phyloP scores from a whole-genome alignment of 1,284 basidiomycete species.

The Melampsora americana region DNA sequence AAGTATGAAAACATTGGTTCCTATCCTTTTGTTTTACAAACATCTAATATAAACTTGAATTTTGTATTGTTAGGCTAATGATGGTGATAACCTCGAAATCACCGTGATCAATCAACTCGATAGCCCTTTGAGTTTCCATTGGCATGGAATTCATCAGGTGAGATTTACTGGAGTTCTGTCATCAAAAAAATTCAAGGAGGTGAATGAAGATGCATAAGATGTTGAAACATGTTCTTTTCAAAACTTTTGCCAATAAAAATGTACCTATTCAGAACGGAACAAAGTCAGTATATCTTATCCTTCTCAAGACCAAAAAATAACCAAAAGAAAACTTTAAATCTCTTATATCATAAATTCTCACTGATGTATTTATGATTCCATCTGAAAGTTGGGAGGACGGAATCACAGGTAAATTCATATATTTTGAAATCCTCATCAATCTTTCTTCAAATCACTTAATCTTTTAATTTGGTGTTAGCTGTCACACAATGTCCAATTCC shows the following conservation, averaged over 20 bases:
- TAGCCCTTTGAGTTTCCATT: slow-evolving; percentile 1
- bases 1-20: not conserved
- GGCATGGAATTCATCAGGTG: slow-evolving; percentile 14
- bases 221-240: not conserved
- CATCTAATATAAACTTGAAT: not conserved
- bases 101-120: slow-evolving; percentile 1
- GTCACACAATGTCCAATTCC: slow-evolving; percentile 42
- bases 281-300: not conserved
- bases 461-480: not conserved
- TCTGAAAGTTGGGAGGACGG: slow-evolving; percentile 40
- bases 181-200: not conserved
- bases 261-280: not conserved
- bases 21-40: not conserved
- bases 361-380: not conserved
- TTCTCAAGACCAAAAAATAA: not conserved
- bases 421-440: not conserved
- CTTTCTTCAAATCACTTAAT: not conserved
- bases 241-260: not conserved
- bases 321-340: not conserved
- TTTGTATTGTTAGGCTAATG: not conserved
- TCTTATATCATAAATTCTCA: not conserved
- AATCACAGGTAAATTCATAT: slow-evolving; percentile 16
- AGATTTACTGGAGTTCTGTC: not conserved
- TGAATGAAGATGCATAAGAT: not conserved
- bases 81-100: slow-evolving; percentile 15